Evolutionary conservation across 352 stramenopile species (phyloP).

Genomic region (Pythium utonaiense): DNA sequence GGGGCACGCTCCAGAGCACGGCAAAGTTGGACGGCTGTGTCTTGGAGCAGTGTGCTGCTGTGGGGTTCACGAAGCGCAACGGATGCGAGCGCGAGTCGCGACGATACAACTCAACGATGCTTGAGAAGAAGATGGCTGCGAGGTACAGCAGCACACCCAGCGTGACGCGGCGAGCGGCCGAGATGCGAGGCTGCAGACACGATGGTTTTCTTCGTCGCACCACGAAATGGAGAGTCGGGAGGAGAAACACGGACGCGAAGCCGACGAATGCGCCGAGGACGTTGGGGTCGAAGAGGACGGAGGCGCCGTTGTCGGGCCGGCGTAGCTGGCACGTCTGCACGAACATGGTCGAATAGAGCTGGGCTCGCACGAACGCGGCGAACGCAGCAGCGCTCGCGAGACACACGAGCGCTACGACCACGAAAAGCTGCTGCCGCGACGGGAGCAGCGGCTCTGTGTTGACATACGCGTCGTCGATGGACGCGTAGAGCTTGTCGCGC

Average conservation of each 20-base stretch:
- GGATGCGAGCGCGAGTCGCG: constrained; percentile 27
- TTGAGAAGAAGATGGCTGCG: constrained; percentile 63
- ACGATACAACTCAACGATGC: constrained; percentile 76
- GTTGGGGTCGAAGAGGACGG: constrained; percentile 39
- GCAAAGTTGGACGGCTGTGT: constrained; percentile 32
- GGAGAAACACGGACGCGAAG: constrained; percentile 8
- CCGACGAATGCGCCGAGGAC: constrained; percentile 29
- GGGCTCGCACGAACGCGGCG: constrained; percentile 57
- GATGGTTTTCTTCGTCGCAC: constrained; percentile 9
- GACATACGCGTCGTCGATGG: constrained; percentile 29
- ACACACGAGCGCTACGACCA: constrained; percentile 19
- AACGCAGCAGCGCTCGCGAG: constrained; percentile 36
- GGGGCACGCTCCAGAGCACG: constrained; percentile 52
- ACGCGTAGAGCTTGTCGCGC: constrained; percentile 32
- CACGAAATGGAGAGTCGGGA: constrained; percentile 7
- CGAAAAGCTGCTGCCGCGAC: constrained; percentile 25
- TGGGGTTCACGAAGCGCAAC: background rate
- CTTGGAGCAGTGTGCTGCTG: constrained; percentile 26
- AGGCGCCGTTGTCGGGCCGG: constrained; percentile 26
- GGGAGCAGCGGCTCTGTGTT: constrained; percentile 18
- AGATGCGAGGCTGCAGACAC: constrained; percentile 5
- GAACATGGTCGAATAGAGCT: constrained; percentile 67
- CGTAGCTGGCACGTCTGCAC: constrained; percentile 62
- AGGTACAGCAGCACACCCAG: constrained; percentile 55
- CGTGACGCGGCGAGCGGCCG: constrained; percentile 35